Base-by-base conservation (phyloP, 176 grass and related monocot genomes). In the Puya raimondii region DNA sequence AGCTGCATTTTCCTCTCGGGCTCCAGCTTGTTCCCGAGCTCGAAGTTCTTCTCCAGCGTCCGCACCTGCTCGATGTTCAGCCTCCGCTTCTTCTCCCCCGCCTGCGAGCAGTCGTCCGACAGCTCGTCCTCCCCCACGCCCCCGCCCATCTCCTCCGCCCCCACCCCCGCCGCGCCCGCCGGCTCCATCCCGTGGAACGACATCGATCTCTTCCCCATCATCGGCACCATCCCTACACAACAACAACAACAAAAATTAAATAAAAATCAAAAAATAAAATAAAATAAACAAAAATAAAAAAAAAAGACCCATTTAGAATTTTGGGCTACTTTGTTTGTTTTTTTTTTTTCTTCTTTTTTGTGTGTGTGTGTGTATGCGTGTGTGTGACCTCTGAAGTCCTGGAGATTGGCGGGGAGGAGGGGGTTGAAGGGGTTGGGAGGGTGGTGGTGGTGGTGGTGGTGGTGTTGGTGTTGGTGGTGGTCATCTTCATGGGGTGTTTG, bases 31-130 rank as follows among this genome's bases (percentile, higher is more conserved):
- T 91, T 96, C 17, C 84, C 87, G 25, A 96, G 79, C 84, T 96
- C 91, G 66, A 96, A 96, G 79, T 96, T 96, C 84, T 91, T 91
- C 87, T 96, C 91, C 69, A 96, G 76, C 47, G 87, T 91, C 83
- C 87, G 79, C 75, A 99, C 95, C 88, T 99, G 95, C 64, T 99
- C 95, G 71, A 91, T 78, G 83, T 94, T 99, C 65, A 99, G 85
- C 64, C 95, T 80, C 64, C 90, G 79, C 80, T 99, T 99, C 87
- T 94, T 99, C 82, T 99, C 95, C 23, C 87, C 90, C 0, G 65
- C 87, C 72, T 84, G 87, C 69, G 85, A 99, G 7, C 90, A 88
- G 77, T 94, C 90, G 66, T 99, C 95, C 1, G 95, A 99, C 47
- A 91, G 67, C 13, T 99, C 95, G 22, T 94, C 90, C 71, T 99